These are phyloP conservation scores for Myriosclerotinia duriaeana DNA, from an alignment of 2,329 filamentous ascomycete genomes.

Conservation along the genomic window DNA sequence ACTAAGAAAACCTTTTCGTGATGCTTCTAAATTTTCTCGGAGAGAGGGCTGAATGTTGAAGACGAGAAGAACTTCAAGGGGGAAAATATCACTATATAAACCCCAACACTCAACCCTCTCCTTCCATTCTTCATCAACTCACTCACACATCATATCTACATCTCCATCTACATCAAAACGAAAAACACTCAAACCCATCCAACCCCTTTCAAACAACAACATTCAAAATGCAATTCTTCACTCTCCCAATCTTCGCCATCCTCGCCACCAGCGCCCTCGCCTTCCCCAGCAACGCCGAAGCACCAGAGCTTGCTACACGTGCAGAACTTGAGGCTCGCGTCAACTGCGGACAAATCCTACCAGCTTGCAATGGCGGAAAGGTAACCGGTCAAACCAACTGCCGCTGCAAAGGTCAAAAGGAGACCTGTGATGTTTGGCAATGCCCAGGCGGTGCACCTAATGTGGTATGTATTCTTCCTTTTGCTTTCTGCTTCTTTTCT, in stretches of 20 bases:
- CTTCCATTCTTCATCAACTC: slow-evolving; percentile 1
- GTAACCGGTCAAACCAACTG: not conserved
- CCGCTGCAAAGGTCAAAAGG: not conserved
- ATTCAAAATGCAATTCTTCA: slow-evolving; percentile 26
- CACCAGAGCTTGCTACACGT: not conserved
- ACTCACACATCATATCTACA: not conserved
- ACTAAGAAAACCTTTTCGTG: not conserved
- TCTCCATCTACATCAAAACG: not conserved
- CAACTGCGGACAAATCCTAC: not conserved
- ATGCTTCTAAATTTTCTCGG: not conserved
- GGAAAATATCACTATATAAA: not conserved
- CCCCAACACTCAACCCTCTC: not conserved
- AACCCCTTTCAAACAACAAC: not conserved
- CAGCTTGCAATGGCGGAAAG: not conserved
- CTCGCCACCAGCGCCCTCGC: slow-evolving; percentile 20
- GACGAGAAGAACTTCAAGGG: not conserved
- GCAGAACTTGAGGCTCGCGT: not conserved
- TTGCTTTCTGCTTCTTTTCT: not conserved
- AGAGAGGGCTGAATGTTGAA: not conserved
- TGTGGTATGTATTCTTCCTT: not conserved
- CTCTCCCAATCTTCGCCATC: slow-evolving; percentile 22
- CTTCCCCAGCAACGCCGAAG: slow-evolving; percentile 17
- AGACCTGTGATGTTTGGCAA: not conserved
- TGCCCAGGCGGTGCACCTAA: not conserved
- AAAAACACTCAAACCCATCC: not conserved